Evolutionary conservation across 2,329 filamentous ascomycete genomes (phyloP).

Genomic region (Cladophialophora chaetospira): DNA sequence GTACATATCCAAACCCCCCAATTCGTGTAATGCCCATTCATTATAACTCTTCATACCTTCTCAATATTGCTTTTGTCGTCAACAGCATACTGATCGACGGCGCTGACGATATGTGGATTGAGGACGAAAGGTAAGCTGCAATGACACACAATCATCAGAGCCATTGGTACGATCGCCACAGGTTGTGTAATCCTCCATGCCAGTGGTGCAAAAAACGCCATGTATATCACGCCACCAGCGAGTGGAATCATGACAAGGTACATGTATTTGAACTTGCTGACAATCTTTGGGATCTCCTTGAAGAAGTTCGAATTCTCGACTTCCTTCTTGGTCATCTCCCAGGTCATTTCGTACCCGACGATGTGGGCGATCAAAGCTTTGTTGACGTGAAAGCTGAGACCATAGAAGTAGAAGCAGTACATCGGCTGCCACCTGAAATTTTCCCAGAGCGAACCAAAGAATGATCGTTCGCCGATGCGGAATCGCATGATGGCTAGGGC

Average conservation of each 20-base stretch:
- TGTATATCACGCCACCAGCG: constrained; percentile 35
- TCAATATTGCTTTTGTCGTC: constrained; percentile 25
- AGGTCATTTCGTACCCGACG: constrained; percentile 82
- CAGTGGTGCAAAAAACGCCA: constrained; percentile 36
- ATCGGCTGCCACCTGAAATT: constrained; percentile 66
- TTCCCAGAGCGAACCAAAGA: constrained; percentile 54
- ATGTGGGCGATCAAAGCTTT: constrained; percentile 79
- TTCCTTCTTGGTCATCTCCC: constrained; percentile 83
- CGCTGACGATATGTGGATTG: constrained; percentile 23
- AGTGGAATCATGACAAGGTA: constrained; percentile 41
- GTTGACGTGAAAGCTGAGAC: constrained; percentile 67
- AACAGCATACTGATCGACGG: constrained; percentile 24
- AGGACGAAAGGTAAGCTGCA: constrained; percentile 24
- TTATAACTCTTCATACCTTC: constrained; percentile 23
- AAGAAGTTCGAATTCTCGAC: constrained; percentile 74
- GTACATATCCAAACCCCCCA: constrained; percentile 8
- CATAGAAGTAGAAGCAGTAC: constrained; percentile 76
- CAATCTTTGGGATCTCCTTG: constrained; percentile 75
- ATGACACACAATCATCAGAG: constrained; percentile 37
- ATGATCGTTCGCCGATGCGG: constrained; percentile 56
- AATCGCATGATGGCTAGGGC: constrained; percentile 65
- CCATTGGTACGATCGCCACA: constrained; percentile 75
- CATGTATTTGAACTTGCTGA: constrained; percentile 77
- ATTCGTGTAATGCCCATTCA: constrained; percentile 19
- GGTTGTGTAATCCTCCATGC: constrained; percentile 48